Base-by-base conservation (phyloP, 2,329 filamentous ascomycete genomes). In the Aureobasidium sp. region DNA sequence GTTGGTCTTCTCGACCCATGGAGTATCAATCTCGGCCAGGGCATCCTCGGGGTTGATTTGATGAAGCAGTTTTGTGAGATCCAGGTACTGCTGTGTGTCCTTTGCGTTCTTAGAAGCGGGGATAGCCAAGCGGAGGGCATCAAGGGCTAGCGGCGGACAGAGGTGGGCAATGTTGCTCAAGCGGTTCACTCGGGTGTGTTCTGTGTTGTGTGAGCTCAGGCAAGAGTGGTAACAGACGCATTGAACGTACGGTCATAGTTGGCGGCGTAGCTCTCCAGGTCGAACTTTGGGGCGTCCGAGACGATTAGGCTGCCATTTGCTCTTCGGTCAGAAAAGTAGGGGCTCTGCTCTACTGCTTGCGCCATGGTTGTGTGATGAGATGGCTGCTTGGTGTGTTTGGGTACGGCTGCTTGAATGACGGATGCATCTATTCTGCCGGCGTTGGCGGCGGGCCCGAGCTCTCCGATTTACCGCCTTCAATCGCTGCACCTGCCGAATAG, bases 201-300 rank as follows among this genome's bases (percentile, higher is more conserved):
- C 92, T 96, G 91, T 91, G 92, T 95, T 67, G 6, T 6, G 48
- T 42, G 17, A 19, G 27, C 35, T 19, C 48, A 12, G 15, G 57
- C 47, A n/a, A 33, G 8, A 39, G 6, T 5, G 15, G 19, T 19
- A 22, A 24, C 15, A 9, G n/a, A 19, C 39, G 11, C 58, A 8
- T 17, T 6, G 7, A 24, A 45, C 56, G 14, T 76, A 92, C 92
- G 91, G 72, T 80, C 82, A 75, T 97, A 99, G 71, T 97, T 96
- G 67, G 87, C 82, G 54, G 96, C 88, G 74, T 97, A 97, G 40
- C 88, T 84, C 64, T 97, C 91, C 45, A 99, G 82, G 69, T 97
- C 94, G 68, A 97, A 87, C 35, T 65, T 65, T 12, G 64, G 64
- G 4, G 59, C 40, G 44, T 65, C 64, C 61, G 59, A 29, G 9